These are phyloP conservation scores for Sextonia rubra DNA, from an alignment of 164 flowering plant species.

Conservation along the genomic window DNA sequence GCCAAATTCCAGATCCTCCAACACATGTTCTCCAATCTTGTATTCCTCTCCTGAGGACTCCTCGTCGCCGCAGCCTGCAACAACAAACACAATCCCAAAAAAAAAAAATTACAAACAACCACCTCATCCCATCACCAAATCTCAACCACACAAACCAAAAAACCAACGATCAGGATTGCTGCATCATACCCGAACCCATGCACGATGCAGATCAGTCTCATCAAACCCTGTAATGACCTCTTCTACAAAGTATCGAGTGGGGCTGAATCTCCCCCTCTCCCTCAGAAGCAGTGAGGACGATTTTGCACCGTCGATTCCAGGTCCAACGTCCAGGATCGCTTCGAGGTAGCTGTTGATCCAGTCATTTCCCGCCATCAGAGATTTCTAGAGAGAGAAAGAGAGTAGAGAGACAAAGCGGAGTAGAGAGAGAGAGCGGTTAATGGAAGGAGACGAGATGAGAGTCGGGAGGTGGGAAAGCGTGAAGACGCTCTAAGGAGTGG, in stretches of 20 bases:
- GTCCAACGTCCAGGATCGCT: slow-evolving; percentile 90
- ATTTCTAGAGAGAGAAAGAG: slow-evolving; percentile 8
- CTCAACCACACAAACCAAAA: not conserved
- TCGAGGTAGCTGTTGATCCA: slow-evolving; percentile 98
- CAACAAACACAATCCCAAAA: not conserved
- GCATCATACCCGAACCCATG: slow-evolving; percentile 72
- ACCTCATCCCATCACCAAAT: no score
- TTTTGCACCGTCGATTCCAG: slow-evolving; percentile 55
- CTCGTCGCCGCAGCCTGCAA: slow-evolving; percentile 72
- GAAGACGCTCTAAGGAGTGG: no score
- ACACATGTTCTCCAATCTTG: slow-evolving; percentile 98
- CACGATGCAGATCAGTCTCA: slow-evolving; percentile 96
- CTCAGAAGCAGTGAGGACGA: slow-evolving; percentile 69
- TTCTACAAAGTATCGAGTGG: slow-evolving; percentile 94
- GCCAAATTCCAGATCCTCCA: slow-evolving; percentile 99
- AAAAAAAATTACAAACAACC: slow-evolving; percentile 5
- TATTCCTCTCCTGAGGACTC: slow-evolving; percentile 98
- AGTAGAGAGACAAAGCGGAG: not conserved
- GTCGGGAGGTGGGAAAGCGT: no score
- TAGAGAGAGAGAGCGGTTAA: not conserved
- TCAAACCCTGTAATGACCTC: slow-evolving; percentile 96
- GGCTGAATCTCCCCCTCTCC: slow-evolving; percentile 94
- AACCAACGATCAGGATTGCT: slow-evolving; percentile 1
- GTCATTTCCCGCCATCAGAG: slow-evolving; percentile 91
- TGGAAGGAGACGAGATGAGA: not conserved